Evolutionary conservation across 441 rosid genomes (phyloP), one percentile per base, ranked within the genome.

Genomic region (Omphalea diandra): DNA sequence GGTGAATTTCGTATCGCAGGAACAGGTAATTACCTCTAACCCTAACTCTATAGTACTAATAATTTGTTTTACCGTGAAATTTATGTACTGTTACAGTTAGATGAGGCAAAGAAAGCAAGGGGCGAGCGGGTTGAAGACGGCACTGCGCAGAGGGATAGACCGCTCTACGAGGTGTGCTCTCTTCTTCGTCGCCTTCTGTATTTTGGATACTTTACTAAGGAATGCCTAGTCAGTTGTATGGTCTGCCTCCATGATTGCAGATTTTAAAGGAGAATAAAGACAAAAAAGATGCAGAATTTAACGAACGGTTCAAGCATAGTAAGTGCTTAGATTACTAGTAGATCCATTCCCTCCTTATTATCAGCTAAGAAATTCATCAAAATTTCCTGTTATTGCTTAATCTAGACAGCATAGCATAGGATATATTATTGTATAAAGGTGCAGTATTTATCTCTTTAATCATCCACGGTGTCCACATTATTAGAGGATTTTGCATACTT

Each of bases 51-150:
- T 27, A 18, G 52, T 33, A 7, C 54, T 29, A 43, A 31, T 35
- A 3, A 50, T n/a, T 50, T 50, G 24, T n/a, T 7, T 50, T 20
- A 0, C 20, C 54, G 54, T 26, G 26, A 18, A 60, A n/a, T 40
- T 54, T 2, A 10, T 61, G 8, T 18, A 26, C 67, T 64, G 40
- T 68, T 61, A 35, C 86, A 94, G 98, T 79, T 94, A 74, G 90
- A 90, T 71, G 83, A 90, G 85, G 76, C 94, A 47, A 92, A 92
- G 90, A 89, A 80, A 77, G 26, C 87, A 17, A 89, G 99, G 76
- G 98, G 98, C n/a, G 96, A 85, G 71, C 86, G 91, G 57, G 87
- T 93, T 54, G 99, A 92, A 59, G 99, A 93, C 76, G 99, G 99
- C 70, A 92, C 98, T 63, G 91, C 94, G 24, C 98, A 88, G 81